Evolutionary conservation across 2,329 filamentous ascomycete species (phyloP), one percentile per base, ranked within the genome.

Genomic region (Didymosphaeria variabile): DNA sequence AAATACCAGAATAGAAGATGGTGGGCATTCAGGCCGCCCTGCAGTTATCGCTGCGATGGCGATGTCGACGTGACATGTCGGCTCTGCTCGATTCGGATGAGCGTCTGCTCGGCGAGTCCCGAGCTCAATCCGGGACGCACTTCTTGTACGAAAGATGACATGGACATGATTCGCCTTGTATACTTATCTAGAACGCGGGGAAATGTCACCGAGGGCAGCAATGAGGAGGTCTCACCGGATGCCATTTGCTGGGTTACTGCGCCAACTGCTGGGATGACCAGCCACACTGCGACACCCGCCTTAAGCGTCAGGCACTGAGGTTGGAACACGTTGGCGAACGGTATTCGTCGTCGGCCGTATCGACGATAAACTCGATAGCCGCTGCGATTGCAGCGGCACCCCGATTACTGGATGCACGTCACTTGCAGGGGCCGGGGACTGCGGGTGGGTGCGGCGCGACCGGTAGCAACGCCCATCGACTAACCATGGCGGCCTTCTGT

Each of bases 301-400:
- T 6, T 26, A 32, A 44, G 38, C 49, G 55, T 34, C 29, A 53
- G 59, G 64, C 64, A 67, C 47, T 70, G 55, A 71, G 64, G 57
- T 59, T 58, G 62, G 66, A 67, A 73, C 74, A 77, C 74, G 74
- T 76, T 75, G 64, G 57, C 51, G 29, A 45, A 58, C 59, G 53
- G 66, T 63, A 75, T 72, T 75, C 72, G 72, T 64, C 57, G 50
- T 45, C 50, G 52, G 56, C 60, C 63, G 61, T 64, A 53, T 57
- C 52, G 19, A 32, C 21, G 49, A 56, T 49, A 47, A 70, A 54
- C 61, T 70, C 67, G 72, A 72, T 75, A 74, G 69, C 72, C 72
- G 73, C 73, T 65, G 65, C 58, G 53, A 38, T 66, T 68, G 64
- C 64, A 50, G 38, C 64, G 64, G 64, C 59, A 58, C 57, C 34